Base-by-base conservation (phyloP, 139 green algal species). In the Pseudopediastrum boryanum region DNA sequence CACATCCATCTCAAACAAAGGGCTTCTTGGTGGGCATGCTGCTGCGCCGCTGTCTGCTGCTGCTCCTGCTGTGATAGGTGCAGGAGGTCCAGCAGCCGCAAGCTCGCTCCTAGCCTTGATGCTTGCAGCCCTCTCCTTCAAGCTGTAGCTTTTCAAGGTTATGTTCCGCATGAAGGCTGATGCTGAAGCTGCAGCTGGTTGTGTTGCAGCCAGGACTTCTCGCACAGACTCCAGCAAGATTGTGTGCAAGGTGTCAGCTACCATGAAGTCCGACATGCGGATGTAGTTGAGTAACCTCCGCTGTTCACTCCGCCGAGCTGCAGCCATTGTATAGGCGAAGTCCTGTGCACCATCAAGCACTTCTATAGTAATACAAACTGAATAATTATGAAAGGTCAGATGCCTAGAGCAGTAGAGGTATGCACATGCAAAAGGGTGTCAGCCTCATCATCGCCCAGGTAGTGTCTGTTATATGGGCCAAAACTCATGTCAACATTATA, bases 281-380 rank as follows among this genome's bases (percentile, higher is more conserved):
- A 97, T 87, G 85, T 87, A 97, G 69, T 69, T 87, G 36, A 93
- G 69, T 38, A 97, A 82, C 0, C 88, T 84, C 2, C 93, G 85
- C 83, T 94, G 88, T 78, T 95, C 90, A 48, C 69, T 90, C 67
- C 93, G 86, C 19, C 83, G 83, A 2, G 93, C 90, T 0, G 93
- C 93, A 16, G 85, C 85, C 38, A 95, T 89, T 16, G 92, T 93
- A 81, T 92, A 97, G 0, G 85, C 84, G 64, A 92, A 97, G 41
- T 94, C 89, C 73, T 80, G 73, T 27, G n/a, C n/a, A n/a, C n/a
- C n/a, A n/a, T n/a, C n/a, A 31, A 64, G 29, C 23, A 12, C 64
- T 23, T 44, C 63, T 42, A 41, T 21, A 58, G 41, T 29, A 72
- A n/a, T n/a, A n/a, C n/a, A n/a, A n/a, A n/a, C n/a, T n/a, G n/a